Conservation (phyloP, 176 grass and related monocot genomes). For the Triticum monococcum region DNA sequence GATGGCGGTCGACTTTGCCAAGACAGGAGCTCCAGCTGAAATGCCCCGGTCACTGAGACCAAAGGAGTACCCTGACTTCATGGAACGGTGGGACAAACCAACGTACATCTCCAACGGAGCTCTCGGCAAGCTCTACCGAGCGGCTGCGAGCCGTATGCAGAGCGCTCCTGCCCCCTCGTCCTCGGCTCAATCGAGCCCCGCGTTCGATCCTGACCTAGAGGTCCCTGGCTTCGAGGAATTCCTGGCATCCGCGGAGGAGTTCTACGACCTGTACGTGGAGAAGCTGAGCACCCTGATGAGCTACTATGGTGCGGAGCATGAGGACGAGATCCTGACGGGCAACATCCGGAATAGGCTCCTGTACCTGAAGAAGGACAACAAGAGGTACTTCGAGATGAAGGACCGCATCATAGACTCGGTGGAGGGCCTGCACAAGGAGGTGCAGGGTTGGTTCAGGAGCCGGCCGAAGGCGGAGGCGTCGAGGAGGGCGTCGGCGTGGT, state of each 20-base stretch:
- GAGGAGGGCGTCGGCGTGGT: constrained; percentile 86
- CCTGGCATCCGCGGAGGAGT: constrained; percentile 56
- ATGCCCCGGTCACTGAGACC: constrained; percentile 65
- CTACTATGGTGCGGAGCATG: constrained; percentile 62
- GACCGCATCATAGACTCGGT: constrained; percentile 78
- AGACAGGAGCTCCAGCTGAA: constrained; percentile 78
- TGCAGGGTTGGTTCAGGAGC: constrained; percentile 49
- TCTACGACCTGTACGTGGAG: constrained; percentile 57
- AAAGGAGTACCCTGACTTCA: constrained; percentile 85
- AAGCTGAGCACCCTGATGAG: constrained; percentile 71
- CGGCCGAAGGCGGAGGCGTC: constrained; percentile 12
- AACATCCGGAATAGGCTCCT: constrained; percentile 69
- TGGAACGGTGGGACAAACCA: constrained; percentile 74
- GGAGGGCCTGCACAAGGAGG: constrained; percentile 54
- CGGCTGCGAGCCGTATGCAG: constrained; percentile 30
- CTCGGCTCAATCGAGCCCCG: background rate
- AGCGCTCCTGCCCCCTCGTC: constrained; percentile 20
- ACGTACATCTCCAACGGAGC: constrained; percentile 60
- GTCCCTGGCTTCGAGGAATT: constrained; percentile 55
- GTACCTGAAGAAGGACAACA: constrained; percentile 77
- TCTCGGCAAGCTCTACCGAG: constrained; percentile 68
- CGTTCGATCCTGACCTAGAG: constrained; percentile 65
- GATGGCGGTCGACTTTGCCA: constrained; percentile 91
- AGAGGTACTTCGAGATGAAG: constrained; percentile 81
- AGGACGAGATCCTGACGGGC: constrained; percentile 97